Conservation (phyloP, 495 filamentous ascomycete genomes). For the Penicillium goetzii region DNA sequence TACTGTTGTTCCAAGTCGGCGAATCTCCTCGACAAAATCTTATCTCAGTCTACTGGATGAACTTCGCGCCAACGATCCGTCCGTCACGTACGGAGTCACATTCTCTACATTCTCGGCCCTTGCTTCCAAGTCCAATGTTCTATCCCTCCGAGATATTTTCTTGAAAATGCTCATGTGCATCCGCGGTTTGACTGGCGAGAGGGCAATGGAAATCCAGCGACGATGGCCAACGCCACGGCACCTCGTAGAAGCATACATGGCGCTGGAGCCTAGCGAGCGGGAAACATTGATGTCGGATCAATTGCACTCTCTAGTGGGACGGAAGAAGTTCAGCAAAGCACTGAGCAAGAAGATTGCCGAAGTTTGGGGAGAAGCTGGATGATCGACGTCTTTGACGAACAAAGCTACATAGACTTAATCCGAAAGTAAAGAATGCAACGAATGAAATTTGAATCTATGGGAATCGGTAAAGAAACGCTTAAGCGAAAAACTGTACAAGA, state of each 20-base stretch:
- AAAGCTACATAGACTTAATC: background rate
- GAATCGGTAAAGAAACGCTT: conserved; percentile 1
- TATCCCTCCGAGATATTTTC: conserved; percentile 75
- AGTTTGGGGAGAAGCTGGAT: conserved; percentile 61
- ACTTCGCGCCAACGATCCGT: conserved; percentile 52
- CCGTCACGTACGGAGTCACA: conserved; percentile 63
- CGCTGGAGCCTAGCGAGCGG: conserved; percentile 50
- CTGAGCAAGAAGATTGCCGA: conserved; percentile 74
- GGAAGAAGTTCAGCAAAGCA: conserved; percentile 66
- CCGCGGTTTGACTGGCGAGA: conserved; percentile 75
- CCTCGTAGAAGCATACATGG: conserved; percentile 69
- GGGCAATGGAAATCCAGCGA: conserved; percentile 79
- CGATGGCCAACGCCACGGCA: conserved; percentile 72
- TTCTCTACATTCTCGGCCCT: conserved; percentile 73
- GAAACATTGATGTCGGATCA: conserved; percentile 55
- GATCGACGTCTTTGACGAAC: conserved; percentile 8
- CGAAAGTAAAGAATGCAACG: background rate
- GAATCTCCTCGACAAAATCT: conserved; percentile 66
- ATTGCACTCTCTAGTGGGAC: conserved; percentile 61
- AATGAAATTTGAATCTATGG: background rate
- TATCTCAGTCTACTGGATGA: conserved; percentile 68
- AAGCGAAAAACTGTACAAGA: conserved; percentile 1
- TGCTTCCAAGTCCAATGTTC: conserved; percentile 71
- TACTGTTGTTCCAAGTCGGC: conserved; percentile 64
- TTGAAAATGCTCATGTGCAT: conserved; percentile 90